Percentiles rank a stretch among this genome's conserved stretches.
phyloP scores from a whole-genome alignment of 768 basidiomycete genomes.

The Lactifluus piperatus region DNA sequence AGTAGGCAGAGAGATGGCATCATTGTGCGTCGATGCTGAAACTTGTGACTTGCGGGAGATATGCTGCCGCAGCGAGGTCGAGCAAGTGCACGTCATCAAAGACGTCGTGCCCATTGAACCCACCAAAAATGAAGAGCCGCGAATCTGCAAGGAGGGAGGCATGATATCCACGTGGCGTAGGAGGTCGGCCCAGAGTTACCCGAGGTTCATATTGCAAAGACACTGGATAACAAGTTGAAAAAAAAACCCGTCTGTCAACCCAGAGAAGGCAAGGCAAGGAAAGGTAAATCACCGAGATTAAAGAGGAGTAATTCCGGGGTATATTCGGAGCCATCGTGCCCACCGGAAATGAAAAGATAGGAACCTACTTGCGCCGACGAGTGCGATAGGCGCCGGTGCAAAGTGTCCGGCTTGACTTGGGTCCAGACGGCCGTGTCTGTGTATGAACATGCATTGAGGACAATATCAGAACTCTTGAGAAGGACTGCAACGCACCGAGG shows the following conservation, averaged over 20 bases:
- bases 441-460: neutral
- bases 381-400: conserved; percentile 67
- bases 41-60: conserved; percentile 76
- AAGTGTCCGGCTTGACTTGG: conserved; percentile 33
- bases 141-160: conserved; percentile 75
- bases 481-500: conserved; percentile 48
- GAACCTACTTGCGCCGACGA: conserved; percentile 87
- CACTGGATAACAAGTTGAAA: conserved; percentile 36
- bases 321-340: conserved; percentile 77
- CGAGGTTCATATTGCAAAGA: conserved; percentile 78
- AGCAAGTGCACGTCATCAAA: conserved; percentile 82
- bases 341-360: conserved; percentile 83
- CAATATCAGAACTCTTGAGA: neutral
- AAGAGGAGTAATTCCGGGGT: conserved; percentile 68
- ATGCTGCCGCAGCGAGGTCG: conserved; percentile 81
- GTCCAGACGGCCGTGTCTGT: conserved; percentile 31
- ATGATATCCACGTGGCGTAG: conserved; percentile 78
- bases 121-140: conserved; percentile 79
- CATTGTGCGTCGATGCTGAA: conserved; percentile 34
- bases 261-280: neutral
- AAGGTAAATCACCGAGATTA: conserved; percentile 57
- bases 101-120: conserved; percentile 75
- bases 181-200: conserved; percentile 55
- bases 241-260: neutral
- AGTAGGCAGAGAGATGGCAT: neutral